A percentile compares a stretch with the other conserved stretches of the same genome.
Evolutionary conservation across 257 asterid species (phyloP).

Genomic region (Solanum bulbocastanum): DNA sequence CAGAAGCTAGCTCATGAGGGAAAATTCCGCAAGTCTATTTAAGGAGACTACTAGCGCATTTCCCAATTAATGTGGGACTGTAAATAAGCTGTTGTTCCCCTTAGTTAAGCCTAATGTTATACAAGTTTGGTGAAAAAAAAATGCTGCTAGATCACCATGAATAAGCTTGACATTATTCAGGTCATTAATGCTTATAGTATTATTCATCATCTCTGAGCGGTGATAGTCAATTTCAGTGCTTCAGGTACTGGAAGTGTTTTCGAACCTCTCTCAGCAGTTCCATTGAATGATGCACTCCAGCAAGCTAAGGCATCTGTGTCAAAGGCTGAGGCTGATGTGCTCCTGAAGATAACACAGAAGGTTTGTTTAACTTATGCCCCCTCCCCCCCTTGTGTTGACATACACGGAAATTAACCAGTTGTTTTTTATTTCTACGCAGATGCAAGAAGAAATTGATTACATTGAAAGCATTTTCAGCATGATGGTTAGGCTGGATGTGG

Average conservation of each 20-base stretch:
- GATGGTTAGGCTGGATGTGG: slow-evolving; percentile 77
- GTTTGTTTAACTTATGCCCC: slow-evolving; percentile 26
- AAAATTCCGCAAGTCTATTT: not conserved
- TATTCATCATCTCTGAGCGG: not conserved
- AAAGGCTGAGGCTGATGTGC: slow-evolving; percentile 87
- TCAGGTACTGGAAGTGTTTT: slow-evolving; percentile 72
- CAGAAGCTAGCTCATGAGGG: not conserved
- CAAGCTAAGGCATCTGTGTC: slow-evolving; percentile 72
- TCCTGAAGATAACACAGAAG: slow-evolving; percentile 70
- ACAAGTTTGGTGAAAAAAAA: not conserved
- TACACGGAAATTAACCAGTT: not conserved
- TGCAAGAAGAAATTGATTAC: slow-evolving; percentile 58
- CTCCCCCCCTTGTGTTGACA: not conserved
- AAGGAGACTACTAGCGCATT: not conserved
- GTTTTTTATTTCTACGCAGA: slow-evolving; percentile 23
- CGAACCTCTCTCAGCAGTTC: slow-evolving; percentile 89
- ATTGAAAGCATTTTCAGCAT: slow-evolving; percentile 36
- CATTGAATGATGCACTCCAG: slow-evolving; percentile 84
- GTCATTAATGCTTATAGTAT: not conserved
- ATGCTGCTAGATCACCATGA: not conserved
- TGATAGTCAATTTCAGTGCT: slow-evolving; percentile 51
- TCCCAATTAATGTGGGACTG: not conserved
- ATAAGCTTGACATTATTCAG: not conserved
- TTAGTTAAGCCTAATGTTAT: not conserved
- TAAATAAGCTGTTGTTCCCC: not conserved